phyloP scores from a whole-genome alignment of 371 early-diverging fungal species.

The Mortierella sp. region DNA sequence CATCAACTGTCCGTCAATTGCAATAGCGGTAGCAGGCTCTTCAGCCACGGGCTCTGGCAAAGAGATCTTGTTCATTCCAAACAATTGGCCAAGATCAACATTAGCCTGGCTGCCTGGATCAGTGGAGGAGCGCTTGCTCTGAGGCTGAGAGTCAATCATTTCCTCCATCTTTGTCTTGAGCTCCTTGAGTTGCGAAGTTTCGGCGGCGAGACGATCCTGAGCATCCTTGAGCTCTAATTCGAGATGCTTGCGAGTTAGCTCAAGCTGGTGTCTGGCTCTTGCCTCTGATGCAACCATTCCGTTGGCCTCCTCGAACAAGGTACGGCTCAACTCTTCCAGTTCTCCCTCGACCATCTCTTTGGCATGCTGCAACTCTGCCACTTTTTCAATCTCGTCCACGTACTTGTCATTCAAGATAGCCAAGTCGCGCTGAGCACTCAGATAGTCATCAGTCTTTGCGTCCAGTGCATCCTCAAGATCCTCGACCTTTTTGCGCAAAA shows the following conservation, averaged over 20 bases:
- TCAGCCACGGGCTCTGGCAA: constrained; percentile 30
- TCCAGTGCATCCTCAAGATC: constrained; percentile 63
- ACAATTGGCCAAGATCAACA: constrained; percentile 55
- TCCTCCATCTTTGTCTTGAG: constrained; percentile 78
- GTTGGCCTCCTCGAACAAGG: constrained; percentile 95
- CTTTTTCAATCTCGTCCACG: constrained; percentile 89
- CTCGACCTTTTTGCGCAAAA: constrained; percentile 60
- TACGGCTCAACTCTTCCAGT: constrained; percentile 89
- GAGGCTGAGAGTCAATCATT: constrained; percentile 48
- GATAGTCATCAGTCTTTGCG: constrained; percentile 61
- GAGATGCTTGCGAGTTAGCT: constrained; percentile 68
- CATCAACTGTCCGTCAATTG: constrained; percentile 75
- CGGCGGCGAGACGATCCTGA: constrained; percentile 74
- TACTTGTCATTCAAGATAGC: constrained; percentile 74
- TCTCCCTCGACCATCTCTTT: constrained; percentile 93
- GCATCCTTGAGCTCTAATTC: constrained; percentile 77
- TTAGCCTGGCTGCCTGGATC: constrained; percentile 29
- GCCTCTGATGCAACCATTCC: constrained; percentile 92
- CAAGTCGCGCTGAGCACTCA: constrained; percentile 66
- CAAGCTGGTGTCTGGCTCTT: constrained; percentile 70
- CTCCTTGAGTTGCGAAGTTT: constrained; percentile 84
- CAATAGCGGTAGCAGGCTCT: constrained; percentile 55
- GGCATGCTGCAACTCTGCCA: constrained; percentile 90
- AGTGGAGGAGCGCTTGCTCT: constrained; percentile 59
- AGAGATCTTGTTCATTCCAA: constrained; percentile 52